These are phyloP conservation scores for Fulvia fulva DNA, from an alignment of 2,329 filamentous ascomycete species.

Conservation along the genomic window DNA sequence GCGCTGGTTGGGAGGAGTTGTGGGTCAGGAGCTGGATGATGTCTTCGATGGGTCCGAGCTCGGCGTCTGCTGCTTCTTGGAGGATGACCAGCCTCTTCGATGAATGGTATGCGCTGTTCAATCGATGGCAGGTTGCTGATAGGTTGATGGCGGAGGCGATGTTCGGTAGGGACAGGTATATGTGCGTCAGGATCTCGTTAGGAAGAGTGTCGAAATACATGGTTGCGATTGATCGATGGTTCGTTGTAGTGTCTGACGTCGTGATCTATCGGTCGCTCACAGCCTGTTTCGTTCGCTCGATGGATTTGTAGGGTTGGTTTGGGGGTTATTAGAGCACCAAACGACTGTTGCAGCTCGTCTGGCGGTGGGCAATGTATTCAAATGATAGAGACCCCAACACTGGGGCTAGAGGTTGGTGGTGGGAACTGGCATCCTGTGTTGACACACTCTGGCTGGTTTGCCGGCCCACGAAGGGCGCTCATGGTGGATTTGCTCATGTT, in stretches of 20 bases:
- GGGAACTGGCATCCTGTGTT: conserved; percentile 23
- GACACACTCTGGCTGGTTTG: conserved; percentile 12
- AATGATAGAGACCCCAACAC: conserved; percentile 47
- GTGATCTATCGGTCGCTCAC: background rate
- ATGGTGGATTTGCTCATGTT: conserved; percentile 15
- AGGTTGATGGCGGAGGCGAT: conserved; percentile 53
- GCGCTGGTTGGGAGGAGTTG: conserved; percentile 56
- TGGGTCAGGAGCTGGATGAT: conserved; percentile 58
- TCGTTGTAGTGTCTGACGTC: background rate
- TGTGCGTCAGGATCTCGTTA: conserved; percentile 56
- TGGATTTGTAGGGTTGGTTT: background rate
- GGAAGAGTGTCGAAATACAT: conserved; percentile 56
- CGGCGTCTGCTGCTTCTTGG: conserved; percentile 49
- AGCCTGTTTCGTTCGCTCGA: conserved; percentile 1
- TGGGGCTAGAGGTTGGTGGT: conserved; percentile 49
- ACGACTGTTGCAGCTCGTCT: conserved; percentile 20
- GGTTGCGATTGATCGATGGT: conserved; percentile 23
- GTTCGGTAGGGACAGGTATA: conserved; percentile 52
- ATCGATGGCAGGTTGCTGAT: conserved; percentile 52
- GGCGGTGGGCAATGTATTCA: conserved; percentile 33
- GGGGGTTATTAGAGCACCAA: conserved; percentile 9
- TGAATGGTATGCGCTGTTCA: conserved; percentile 50
- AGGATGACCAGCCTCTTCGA: conserved; percentile 55
- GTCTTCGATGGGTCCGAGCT: conserved; percentile 57
- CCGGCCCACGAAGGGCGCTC: conserved; percentile 17